A percentile compares a stretch with the other conserved stretches of the same genome.
Conservation (phyloP, 2,329 filamentous ascomycete genomes). For the Gliomastix tumulicola region DNA sequence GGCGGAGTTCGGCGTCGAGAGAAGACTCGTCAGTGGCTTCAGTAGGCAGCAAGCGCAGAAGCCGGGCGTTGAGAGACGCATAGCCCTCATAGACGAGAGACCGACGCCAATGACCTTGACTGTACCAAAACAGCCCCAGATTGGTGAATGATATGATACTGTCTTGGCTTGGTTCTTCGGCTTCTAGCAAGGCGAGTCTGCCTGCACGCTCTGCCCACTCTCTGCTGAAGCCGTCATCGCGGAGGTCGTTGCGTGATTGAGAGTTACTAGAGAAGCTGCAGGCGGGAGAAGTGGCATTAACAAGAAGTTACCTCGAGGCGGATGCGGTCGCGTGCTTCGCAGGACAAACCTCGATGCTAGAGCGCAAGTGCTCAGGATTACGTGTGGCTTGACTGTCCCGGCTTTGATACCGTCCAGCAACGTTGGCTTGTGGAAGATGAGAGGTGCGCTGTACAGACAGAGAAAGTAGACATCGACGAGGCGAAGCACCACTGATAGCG, state of each 20-base stretch:
- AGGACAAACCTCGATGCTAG: neutral
- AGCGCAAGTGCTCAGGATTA: neutral
- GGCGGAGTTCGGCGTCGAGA: neutral
- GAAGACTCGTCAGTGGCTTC: neutral
- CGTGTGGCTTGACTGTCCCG: neutral
- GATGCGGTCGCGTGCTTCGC: no score
- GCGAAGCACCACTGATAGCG: neutral
- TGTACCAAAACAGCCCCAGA: conserved; percentile 1
- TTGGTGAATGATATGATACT: neutral
- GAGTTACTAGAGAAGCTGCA: neutral
- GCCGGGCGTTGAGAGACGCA: neutral
- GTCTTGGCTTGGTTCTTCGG: neutral
- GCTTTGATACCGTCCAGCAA: neutral
- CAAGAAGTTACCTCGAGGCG: no score
- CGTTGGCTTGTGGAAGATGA: conserved; percentile 1
- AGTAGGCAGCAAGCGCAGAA: neutral
- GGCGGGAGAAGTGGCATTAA: no score
- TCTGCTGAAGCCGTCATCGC: neutral
- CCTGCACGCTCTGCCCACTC: neutral
- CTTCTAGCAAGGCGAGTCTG: neutral
- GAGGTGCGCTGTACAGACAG: neutral
- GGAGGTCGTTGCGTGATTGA: neutral
- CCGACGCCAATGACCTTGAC: neutral
- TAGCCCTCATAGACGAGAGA: conserved; percentile 1
- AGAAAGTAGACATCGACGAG: conserved; percentile 1